Evolutionary conservation across 257 asterid species (phyloP).

Genomic region (Prunella vulgaris): DNA sequence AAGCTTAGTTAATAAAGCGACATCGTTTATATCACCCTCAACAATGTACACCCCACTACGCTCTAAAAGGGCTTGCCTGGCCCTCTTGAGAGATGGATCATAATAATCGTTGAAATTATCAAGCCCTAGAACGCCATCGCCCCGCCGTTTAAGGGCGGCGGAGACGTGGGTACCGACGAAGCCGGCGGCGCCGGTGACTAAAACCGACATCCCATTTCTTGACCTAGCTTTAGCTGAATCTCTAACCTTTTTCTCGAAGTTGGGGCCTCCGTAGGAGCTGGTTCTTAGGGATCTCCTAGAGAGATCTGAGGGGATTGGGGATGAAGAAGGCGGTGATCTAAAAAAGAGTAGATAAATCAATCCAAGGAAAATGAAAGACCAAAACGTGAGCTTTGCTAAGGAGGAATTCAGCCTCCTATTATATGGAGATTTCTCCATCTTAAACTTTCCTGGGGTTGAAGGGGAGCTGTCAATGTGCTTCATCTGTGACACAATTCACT

Average conservation of each 20-base stretch:
- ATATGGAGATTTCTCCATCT: slow-evolving; percentile 54
- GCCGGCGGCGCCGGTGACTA: slow-evolving; percentile 65
- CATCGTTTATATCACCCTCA: slow-evolving; percentile 55
- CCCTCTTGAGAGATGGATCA: slow-evolving; percentile 49
- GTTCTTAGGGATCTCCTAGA: slow-evolving; percentile 55
- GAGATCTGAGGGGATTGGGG: slow-evolving; percentile 41
- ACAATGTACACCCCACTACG: slow-evolving; percentile 48
- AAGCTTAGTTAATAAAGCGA: slow-evolving; percentile 32
- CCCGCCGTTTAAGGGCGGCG: slow-evolving; percentile 46
- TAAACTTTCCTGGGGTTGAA: slow-evolving; percentile 67
- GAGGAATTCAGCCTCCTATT: slow-evolving; percentile 41
- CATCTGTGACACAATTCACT: slow-evolving; percentile 45
- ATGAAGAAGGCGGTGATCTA: slow-evolving; percentile 40
- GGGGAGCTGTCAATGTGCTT: slow-evolving; percentile 80
- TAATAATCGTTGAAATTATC: slow-evolving; percentile 58
- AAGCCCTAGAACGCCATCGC: slow-evolving; percentile 56
- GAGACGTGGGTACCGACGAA: slow-evolving; percentile 67
- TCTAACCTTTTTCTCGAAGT: slow-evolving; percentile 39
- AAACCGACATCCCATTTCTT: slow-evolving; percentile 41
- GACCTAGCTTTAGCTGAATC: slow-evolving; percentile 48
- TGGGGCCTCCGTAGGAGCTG: slow-evolving; percentile 30
- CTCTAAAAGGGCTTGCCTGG: slow-evolving; percentile 47
- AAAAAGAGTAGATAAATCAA: slow-evolving; percentile 46
- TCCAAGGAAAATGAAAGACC: slow-evolving; percentile 46
- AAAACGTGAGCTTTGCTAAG: slow-evolving; percentile 45